Evolutionary conservation across 306 rosid species (phyloP), one percentile per base, ranked within the genome.

Genomic region (Sechiopsis laciniata): DNA sequence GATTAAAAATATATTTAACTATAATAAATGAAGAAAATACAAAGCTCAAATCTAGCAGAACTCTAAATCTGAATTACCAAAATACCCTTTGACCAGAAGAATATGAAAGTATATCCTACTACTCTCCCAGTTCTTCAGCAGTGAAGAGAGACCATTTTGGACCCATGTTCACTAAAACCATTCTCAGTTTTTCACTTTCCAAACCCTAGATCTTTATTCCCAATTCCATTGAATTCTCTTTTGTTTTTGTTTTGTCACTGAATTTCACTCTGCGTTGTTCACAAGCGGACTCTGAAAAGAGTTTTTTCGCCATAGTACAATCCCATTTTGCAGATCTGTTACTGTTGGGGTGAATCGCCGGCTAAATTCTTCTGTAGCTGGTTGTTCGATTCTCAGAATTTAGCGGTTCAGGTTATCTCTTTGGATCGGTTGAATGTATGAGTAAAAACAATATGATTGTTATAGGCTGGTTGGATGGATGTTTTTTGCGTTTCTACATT

Each of bases 191-290:
- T 53, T 37, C 72, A 29, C 80, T 40, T 69, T 54, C 72, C 73
- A 78, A 88, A 84, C 95, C 95, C 95, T 86, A 88, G 95, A 86
- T 88, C 90, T 82, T 81, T 14, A 8, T 51, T 15, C 46, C 42
- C 19, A 40, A 40, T 40, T 69, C 53, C 46, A 40, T 40, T 6
- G 1, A 40, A 5, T 40, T 6, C 46, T 26, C 26, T 72, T 40
- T 40, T 40, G 46, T 71, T 84, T 24, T 5, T 12, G n/a, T 67
- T 76, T 82, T 83, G 83, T 74, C 46, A 40, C 46, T 40, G 46
- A 40, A 1, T 64, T 64, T 68, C 54, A 68, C 73, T 68, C 42
- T 68, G 37, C 59, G 59, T 70, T 62, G 5, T 46, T 21, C 69
- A 13, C 77, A 69, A 9, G 35, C 82, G 54, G 35, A 70, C 42